Evolutionary conservation across 2,329 filamentous ascomycete species (phyloP), one percentile per base, ranked within the genome.

Genomic region (Paraphaeosphaeria sporulosa): DNA sequence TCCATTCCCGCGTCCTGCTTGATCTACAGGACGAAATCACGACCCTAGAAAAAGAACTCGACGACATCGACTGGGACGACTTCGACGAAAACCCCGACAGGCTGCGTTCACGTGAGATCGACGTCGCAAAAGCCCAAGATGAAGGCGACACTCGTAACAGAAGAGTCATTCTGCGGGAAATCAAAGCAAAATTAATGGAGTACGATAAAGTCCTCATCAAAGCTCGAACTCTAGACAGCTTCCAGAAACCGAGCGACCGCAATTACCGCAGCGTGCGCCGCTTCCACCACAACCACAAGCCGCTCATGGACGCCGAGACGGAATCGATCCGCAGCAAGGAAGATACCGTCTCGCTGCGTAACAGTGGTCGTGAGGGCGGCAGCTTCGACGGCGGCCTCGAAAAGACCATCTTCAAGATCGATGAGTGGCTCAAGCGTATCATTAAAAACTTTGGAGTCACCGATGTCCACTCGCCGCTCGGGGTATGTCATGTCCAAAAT

Each of bases 191-290:
- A 48, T 25, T 78, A 15, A 66, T 76, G 47, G 73, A 77, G 56
- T 78, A 78, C 64, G 78, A 81, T 51, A 73, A 78, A 51, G 61
- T 81, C 0, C 68, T 81, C 9, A 73, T 80, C 55, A 80, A 80
- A 59, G 73, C 77, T 1, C 60, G 75, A 17, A 71, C 71, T 13
- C 65, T 81, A 0, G 68, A 73, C n/a, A 67, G 74, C 0, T 76
- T 82, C 44, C 77, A 80, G 43, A 72, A 67, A 34, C 79, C 79
- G 1, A 76, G 74, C 8, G 71, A 76, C 15, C 72, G 76, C 13
- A 79, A 81, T 48, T 81, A 80, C 52, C 68, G 71, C 17, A 78
- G 74, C 49, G 73, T 81, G 0, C 64, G 73, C 2, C 70, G 73
- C 2, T 81, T 78, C 61, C 66, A 79, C 52, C 59, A 69, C 55